These are phyloP conservation scores for Salix purpurea DNA, from an alignment of 345 rosid genomes.

Conservation along the genomic window DNA sequence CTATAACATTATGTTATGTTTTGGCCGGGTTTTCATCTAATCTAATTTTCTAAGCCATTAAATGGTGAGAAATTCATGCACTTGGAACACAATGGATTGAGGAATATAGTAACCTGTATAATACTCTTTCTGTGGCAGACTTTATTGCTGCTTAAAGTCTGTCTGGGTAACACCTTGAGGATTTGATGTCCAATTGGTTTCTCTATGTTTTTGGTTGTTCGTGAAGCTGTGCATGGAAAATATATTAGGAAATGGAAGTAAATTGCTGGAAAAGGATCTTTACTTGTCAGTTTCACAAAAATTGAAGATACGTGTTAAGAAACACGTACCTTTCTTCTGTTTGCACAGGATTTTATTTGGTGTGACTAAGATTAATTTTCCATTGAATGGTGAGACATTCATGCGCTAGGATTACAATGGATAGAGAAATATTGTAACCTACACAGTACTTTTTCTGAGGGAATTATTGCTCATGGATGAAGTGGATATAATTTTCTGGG, in stretches of 20 bases:
- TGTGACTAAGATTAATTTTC: background rate
- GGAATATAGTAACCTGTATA: background rate
- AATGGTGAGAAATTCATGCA: background rate
- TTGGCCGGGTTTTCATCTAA: background rate
- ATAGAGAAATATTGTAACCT: background rate
- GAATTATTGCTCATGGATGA: background rate
- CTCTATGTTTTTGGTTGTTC: background rate
- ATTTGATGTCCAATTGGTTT: background rate
- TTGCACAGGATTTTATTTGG: background rate
- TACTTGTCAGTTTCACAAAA: background rate
- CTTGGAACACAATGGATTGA: background rate
- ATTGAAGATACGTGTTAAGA: background rate
- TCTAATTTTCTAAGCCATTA: background rate
- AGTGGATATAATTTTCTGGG: background rate
- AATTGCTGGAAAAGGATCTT: background rate
- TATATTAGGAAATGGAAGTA: background rate
- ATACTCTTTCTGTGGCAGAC: background rate
- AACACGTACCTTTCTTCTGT: background rate
- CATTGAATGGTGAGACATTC: background rate
- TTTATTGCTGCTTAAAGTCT: background rate
- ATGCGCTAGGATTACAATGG: background rate
- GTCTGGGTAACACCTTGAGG: background rate
- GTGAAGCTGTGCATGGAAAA: background rate
- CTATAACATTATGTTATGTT: background rate
- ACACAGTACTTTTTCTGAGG: background rate